Evolutionary conservation across 2,329 filamentous ascomycete genomes (phyloP).

Genomic region (Harringtonia lauricola): DNA sequence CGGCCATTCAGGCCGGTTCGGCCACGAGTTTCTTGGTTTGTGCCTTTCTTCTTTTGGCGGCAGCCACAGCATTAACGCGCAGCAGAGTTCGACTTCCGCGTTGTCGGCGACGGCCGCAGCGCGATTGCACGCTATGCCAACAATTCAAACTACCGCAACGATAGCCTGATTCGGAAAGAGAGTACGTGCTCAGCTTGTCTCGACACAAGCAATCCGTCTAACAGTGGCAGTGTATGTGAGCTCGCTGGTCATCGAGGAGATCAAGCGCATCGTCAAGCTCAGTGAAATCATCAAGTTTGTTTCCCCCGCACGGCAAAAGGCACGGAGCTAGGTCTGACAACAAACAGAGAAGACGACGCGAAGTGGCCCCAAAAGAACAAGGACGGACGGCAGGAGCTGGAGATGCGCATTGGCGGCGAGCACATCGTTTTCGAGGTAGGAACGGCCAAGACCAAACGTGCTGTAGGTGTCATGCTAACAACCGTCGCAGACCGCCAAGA

Average conservation of each 20-base stretch:
- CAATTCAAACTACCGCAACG: slow-evolving; percentile 98
- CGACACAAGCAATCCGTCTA: neutral
- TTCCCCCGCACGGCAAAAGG: neutral
- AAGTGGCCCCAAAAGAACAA: slow-evolving; percentile 99
- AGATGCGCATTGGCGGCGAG: slow-evolving; percentile 86
- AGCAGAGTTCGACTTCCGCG: slow-evolving; percentile 90
- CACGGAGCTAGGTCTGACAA: neutral
- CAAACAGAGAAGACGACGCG: slow-evolving; percentile 78
- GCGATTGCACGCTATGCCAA: slow-evolving; percentile 95
- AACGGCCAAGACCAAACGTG: neutral
- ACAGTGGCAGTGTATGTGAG: slow-evolving; percentile 76
- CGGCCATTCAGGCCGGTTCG: slow-evolving; percentile 92
- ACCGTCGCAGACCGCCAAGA: slow-evolving; percentile 76
- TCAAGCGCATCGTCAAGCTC: slow-evolving; percentile 92
- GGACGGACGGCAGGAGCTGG: slow-evolving; percentile 90
- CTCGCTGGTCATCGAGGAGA: slow-evolving; percentile 79
- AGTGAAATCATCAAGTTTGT: slow-evolving; percentile 93
- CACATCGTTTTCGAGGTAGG: slow-evolving; percentile 94
- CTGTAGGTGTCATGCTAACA: neutral
- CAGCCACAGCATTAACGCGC: slow-evolving; percentile 13
- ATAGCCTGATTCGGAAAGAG: slow-evolving; percentile 97
- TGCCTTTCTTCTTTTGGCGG: slow-evolving; percentile 1
- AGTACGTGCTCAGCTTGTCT: slow-evolving; percentile 47
- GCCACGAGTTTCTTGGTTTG: slow-evolving; percentile 92
- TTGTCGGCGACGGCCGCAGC: slow-evolving; percentile 83